Evolutionary conservation across 2,329 filamentous ascomycete genomes (phyloP).

Genomic region (Dryadomyces quercivorus): DNA sequence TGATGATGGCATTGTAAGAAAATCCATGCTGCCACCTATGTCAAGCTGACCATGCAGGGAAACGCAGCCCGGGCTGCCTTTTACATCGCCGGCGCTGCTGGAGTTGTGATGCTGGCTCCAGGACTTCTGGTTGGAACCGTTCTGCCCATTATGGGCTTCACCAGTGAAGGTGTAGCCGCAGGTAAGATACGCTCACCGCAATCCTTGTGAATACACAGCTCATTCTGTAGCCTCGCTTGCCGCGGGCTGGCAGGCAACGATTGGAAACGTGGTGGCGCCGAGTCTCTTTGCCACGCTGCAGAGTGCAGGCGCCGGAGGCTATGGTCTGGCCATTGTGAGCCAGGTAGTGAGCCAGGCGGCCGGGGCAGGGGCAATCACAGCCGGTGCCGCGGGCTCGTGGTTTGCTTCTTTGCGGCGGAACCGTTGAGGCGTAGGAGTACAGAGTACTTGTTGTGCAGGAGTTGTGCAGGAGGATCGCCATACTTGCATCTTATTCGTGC

Average conservation of each 20-base stretch:
- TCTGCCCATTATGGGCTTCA: conserved; percentile 5
- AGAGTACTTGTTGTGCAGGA: too few species aligned
- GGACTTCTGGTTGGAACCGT: neutral
- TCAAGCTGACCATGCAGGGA: too few species aligned
- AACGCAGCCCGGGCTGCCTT: neutral
- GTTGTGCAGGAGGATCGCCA: neutral
- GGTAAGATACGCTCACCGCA: conserved; percentile 1
- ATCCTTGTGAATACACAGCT: neutral
- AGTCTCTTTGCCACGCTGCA: conserved; percentile 18
- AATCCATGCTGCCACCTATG: too few species aligned
- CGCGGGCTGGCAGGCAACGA: conserved; percentile 14
- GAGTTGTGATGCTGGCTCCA: neutral
- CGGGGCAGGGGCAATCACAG: neutral
- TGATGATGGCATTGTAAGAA: too few species aligned
- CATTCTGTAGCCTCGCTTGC: conserved; percentile 15
- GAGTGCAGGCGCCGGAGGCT: conserved; percentile 19
- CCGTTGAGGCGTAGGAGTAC: too few species aligned
- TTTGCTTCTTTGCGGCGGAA: too few species aligned
- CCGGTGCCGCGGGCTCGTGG: neutral
- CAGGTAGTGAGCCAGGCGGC: neutral
- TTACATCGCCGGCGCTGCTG: neutral
- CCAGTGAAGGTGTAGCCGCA: conserved; percentile 1
- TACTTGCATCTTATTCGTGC: too few species aligned
- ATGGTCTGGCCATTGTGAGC: neutral
- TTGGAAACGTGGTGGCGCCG: conserved; percentile 16